Conservation (phyloP, 179 eudicot species). For the Silene vulgaris region DNA sequence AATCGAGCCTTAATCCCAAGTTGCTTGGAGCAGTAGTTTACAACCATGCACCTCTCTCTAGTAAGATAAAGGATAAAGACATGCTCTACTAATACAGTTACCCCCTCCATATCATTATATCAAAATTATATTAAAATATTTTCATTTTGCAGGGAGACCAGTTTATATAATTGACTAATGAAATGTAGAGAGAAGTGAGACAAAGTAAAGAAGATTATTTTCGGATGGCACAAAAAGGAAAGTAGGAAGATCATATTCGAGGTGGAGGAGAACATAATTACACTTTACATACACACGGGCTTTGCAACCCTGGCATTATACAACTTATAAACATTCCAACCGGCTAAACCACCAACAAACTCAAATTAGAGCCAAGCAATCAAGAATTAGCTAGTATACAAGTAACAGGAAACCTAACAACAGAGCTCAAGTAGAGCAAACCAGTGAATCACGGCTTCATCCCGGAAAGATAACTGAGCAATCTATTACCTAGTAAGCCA, state of each 20-base stretch:
- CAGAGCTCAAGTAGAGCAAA: background rate
- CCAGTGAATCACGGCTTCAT: constrained; percentile 6
- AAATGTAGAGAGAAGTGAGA: too few relatives aligned
- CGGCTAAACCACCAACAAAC: background rate
- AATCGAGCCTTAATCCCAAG: too few relatives aligned
- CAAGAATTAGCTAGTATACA: background rate
- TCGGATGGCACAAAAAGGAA: background rate
- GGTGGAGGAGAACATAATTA: background rate
- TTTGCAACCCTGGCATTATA: background rate
- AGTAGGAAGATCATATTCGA: background rate
- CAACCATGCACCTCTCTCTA: background rate
- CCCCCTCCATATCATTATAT: background rate
- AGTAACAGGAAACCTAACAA: background rate
- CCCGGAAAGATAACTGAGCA: background rate
- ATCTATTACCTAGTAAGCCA: background rate
- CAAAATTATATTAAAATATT: background rate
- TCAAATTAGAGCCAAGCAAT: background rate
- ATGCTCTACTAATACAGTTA: background rate
- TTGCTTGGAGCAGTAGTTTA: background rate
- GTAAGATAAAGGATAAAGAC: background rate
- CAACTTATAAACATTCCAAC: background rate
- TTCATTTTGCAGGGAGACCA: too few relatives aligned
- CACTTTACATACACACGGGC: background rate
- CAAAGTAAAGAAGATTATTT: background rate
- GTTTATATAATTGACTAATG: too few relatives aligned